Conservation (phyloP, 2,329 filamentous ascomycete genomes). For the Fusarium tuaranense region DNA sequence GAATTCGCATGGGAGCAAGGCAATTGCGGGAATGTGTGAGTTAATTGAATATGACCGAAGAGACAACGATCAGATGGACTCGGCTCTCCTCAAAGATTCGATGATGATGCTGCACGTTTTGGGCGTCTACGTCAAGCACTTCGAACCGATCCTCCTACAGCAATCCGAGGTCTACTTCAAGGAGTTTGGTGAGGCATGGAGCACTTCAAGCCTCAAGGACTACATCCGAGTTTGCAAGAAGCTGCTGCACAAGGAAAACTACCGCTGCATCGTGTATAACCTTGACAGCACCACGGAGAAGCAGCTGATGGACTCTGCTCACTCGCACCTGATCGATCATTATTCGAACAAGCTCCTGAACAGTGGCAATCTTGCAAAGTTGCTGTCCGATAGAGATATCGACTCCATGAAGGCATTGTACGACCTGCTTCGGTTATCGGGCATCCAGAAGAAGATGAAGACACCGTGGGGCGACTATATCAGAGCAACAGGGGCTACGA, state of each 20-base stretch:
- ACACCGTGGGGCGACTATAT: constrained; percentile 85
- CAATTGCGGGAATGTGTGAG: constrained; percentile 72
- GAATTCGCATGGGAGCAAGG: constrained; percentile 44
- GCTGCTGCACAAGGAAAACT: constrained; percentile 78
- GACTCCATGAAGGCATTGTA: constrained; percentile 82
- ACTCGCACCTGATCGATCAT: constrained; percentile 76
- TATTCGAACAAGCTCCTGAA: constrained; percentile 76
- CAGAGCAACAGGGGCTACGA: constrained; percentile 75
- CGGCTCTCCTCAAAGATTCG: constrained; percentile 76
- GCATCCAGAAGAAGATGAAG: constrained; percentile 77
- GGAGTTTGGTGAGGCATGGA: constrained; percentile 76
- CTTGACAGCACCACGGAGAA: constrained; percentile 87
- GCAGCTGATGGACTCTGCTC: constrained; percentile 78
- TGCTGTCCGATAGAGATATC: constrained; percentile 78
- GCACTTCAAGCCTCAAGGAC: constrained; percentile 72
- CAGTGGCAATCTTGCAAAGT: constrained; percentile 73
- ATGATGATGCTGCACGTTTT: constrained; percentile 89
- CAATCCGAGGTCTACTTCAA: constrained; percentile 76
- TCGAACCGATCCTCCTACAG: constrained; percentile 81
- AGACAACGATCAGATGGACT: constrained; percentile 67
- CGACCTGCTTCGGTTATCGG: constrained; percentile 77
- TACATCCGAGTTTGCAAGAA: constrained; percentile 79
- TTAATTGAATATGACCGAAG: constrained; percentile 80
- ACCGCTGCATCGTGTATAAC: constrained; percentile 82
- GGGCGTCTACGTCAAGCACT: constrained; percentile 80